Evolutionary conservation across 2,329 filamentous ascomycete genomes (phyloP), one percentile per base, ranked within the genome.

Genomic region (Cladophialophora exuberans): DNA sequence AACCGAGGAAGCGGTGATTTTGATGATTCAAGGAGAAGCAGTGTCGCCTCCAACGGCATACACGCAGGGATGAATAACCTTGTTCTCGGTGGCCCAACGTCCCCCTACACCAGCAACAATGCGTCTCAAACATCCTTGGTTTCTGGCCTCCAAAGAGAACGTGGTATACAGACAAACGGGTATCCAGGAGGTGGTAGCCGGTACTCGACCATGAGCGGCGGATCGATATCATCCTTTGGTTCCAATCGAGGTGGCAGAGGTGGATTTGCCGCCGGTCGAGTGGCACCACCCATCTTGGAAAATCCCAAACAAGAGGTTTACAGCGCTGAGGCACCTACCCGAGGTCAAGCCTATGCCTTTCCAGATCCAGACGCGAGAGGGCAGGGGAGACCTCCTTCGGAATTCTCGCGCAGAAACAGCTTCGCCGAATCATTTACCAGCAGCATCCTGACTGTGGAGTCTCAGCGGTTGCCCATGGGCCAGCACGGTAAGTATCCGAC

Each of bases 371-470:
- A 76, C 67, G 73, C 39, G 68, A 53, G 42, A 45, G 54, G 48
- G 68, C 69, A 56, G 68, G 72, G 28, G 66, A 69, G 51, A 62
- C 66, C 43, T 22, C 59, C 63, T n/a, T 67, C 67, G 9, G 63
- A 65, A 1, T 73, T 76, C 54, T 76, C 74, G 18, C 70, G 76
- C 10, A 73, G 77, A 44, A 73, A 72, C 42, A 78, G 76, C 59
- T 72, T 72, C 15, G 74, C 76, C 9, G 75, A 77, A 47, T 78
- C 76, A 2, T 66, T 78, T 50, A 67, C 69, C 15, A 78, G 74
- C 57, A 78, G 76, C 60, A 65, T 77, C 15, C 74, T 75, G 56
- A 77, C 75, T 0, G 82, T 83, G 1, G 74, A 79, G 64, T 90
- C 88, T 39, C 68, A 70, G 9, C 71, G 74, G 11, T 65, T 78